Percentiles rank a stretch among this genome's conserved stretches.
Evolutionary conservation across 2,329 filamentous ascomycete species (phyloP).

Genomic region (Malbranchea cinnamomea): DNA sequence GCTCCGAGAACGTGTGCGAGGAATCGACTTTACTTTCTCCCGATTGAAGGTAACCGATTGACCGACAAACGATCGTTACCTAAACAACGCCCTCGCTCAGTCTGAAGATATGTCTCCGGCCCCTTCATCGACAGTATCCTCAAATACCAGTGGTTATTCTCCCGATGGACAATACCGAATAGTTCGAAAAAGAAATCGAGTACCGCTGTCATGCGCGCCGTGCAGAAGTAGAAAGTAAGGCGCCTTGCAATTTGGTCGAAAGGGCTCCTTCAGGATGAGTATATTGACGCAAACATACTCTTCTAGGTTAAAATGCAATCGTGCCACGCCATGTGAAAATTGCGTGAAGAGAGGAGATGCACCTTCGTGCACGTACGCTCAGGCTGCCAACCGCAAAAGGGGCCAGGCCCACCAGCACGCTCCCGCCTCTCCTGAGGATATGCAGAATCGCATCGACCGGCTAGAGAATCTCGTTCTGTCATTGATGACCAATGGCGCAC

Average conservation of each 20-base stretch:
- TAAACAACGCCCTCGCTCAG: no score
- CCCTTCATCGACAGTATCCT: slow-evolving; percentile 44
- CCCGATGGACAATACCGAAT: slow-evolving; percentile 78
- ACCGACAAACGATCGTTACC: no score
- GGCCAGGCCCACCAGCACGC: slow-evolving; percentile 37
- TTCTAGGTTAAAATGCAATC: slow-evolving; percentile 72
- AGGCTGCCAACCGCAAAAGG: slow-evolving; percentile 72
- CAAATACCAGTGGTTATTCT: slow-evolving; percentile 56
- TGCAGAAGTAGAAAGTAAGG: slow-evolving; percentile 81
- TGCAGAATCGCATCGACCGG: slow-evolving; percentile 96
- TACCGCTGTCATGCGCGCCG: slow-evolving; percentile 80
- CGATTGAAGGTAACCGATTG: no score
- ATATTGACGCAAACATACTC: slow-evolving; percentile 11
- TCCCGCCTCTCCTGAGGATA: slow-evolving; percentile 66
- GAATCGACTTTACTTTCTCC: no score
- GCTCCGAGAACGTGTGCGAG: no score
- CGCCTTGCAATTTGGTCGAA: slow-evolving; percentile 8
- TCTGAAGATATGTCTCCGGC: slow-evolving; percentile 30
- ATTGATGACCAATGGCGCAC: slow-evolving; percentile 78
- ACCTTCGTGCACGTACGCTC: slow-evolving; percentile 69
- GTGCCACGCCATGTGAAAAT: slow-evolving; percentile 81
- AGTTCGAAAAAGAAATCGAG: slow-evolving; percentile 79
- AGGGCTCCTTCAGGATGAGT: not conserved
- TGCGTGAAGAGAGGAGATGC: slow-evolving; percentile 79
- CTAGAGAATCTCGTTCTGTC: slow-evolving; percentile 84